Conservation (phyloP, 2,329 filamentous ascomycete species). For the Verticillium albo-atrum region DNA sequence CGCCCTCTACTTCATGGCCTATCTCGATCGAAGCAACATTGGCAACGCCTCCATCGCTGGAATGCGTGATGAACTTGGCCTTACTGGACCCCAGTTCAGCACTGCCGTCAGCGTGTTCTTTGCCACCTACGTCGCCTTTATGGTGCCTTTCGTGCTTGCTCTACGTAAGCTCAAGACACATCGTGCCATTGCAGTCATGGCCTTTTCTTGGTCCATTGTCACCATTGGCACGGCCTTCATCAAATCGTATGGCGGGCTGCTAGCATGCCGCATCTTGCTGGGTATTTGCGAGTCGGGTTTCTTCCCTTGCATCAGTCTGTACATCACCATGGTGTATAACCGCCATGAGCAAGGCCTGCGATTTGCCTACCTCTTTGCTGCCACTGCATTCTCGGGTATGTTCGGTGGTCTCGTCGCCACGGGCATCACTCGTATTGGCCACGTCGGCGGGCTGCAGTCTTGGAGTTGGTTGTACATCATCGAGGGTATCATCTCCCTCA, state of each 20-base stretch:
- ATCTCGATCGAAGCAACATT: slow-evolving; percentile 31
- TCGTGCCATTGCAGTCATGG: slow-evolving; percentile 5
- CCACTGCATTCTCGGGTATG: slow-evolving; percentile 24
- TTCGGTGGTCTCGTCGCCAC: slow-evolving; percentile 24
- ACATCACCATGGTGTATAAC: slow-evolving; percentile 7
- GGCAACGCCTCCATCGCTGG: slow-evolving; percentile 59
- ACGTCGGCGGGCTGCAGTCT: slow-evolving; percentile 35
- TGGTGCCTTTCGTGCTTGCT: slow-evolving; percentile 41
- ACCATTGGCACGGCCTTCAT: slow-evolving; percentile 10
- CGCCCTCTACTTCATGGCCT: slow-evolving; percentile 4
- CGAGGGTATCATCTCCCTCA: slow-evolving; percentile 32
- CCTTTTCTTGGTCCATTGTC: slow-evolving; percentile 5
- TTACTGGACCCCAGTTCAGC: slow-evolving; percentile 54
- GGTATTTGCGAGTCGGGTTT: slow-evolving; percentile 9
- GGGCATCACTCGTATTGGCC: slow-evolving; percentile 36
- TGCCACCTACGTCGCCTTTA: slow-evolving; percentile 56
- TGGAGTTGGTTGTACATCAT: slow-evolving; percentile 49
- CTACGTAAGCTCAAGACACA: slow-evolving; percentile 1
- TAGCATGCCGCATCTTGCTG: slow-evolving; percentile 5
- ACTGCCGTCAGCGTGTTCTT: slow-evolving; percentile 53
- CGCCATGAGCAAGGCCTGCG: slow-evolving; percentile 17
- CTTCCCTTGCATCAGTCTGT: slow-evolving; percentile 25
- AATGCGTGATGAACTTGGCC: slow-evolving; percentile 44
- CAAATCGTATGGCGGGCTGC: background rate
- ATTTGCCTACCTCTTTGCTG: slow-evolving; percentile 23